Percentiles rank a stretch among this genome's conserved stretches.
Conservation (phyloP, 2,329 filamentous ascomycete genomes). For the Ceratocystis destructans region DNA sequence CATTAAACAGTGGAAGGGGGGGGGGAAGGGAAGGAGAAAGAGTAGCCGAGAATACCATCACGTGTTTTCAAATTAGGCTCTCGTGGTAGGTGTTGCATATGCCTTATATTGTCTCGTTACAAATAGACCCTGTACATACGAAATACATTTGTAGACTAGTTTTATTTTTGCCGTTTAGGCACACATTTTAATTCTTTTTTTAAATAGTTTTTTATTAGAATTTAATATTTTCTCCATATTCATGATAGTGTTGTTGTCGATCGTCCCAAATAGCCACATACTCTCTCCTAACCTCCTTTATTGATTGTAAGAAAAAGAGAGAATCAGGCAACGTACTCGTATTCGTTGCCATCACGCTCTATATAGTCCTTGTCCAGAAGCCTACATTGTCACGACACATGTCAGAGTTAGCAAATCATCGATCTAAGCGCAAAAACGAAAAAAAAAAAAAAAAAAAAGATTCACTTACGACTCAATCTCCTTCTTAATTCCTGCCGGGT, state of each 20-base stretch:
- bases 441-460: background rate
- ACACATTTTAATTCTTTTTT: background rate
- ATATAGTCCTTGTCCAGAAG: conserved; percentile 90
- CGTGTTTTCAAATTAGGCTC: background rate
- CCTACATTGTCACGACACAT: conserved; percentile 30
- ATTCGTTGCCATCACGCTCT: conserved; percentile 59
- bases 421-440: background rate
- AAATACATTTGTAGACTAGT: background rate
- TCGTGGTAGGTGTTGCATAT: background rate
- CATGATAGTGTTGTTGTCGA: background rate
- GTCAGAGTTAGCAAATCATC: conserved; percentile 23
- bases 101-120: background rate
- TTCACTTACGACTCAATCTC: conserved; percentile 77
- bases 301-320: background rate
- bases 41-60: background rate
- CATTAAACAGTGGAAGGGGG: background rate
- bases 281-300: background rate
- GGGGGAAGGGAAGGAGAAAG: background rate
- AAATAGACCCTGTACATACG: conserved; percentile 7
- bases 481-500: conserved; percentile 80
- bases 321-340: conserved; percentile 55
- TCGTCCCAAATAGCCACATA: background rate
- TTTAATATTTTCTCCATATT: too few species aligned
- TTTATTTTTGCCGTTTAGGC: too few species aligned
- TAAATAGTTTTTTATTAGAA: too few species aligned